These are phyloP conservation scores for Calocybe cyanea DNA, from an alignment of 768 basidiomycete genomes.

Conservation along the genomic window DNA sequence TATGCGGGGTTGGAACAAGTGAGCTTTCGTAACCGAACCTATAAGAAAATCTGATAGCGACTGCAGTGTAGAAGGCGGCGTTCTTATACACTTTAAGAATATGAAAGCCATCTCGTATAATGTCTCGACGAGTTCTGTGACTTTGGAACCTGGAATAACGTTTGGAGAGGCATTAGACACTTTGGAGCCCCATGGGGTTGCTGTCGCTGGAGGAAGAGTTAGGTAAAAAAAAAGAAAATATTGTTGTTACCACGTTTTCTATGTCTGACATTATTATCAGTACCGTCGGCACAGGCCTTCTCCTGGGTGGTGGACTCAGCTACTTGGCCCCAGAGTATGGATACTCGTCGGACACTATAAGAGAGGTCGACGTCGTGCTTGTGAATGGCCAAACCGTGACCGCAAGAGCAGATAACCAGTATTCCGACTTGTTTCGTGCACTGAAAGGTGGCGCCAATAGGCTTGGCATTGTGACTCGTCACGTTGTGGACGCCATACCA, in stretches of 20 bases:
- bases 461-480: constrained; percentile 42
- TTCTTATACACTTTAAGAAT: constrained; percentile 33
- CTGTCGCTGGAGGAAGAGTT: constrained; percentile 37
- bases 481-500: constrained; percentile 35
- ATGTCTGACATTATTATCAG: constrained; percentile 13
- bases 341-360: constrained; percentile 34
- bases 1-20: constrained; percentile 44
- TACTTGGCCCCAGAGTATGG: constrained; percentile 36
- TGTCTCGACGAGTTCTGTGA: constrained; percentile 30
- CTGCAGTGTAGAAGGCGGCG: constrained; percentile 31
- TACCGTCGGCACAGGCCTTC: constrained; percentile 39
- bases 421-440: constrained; percentile 40
- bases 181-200: constrained; percentile 36
- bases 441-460: constrained; percentile 44
- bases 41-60: neutral
- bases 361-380: constrained; percentile 39
- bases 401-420: constrained; percentile 35
- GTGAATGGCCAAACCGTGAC: constrained; percentile 37
- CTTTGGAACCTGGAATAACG: constrained; percentile 39
- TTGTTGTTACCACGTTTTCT: neutral
- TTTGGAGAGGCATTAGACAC: constrained; percentile 35
- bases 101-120: constrained; percentile 38
- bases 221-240: no score
- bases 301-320: constrained; percentile 40
- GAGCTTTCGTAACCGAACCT: constrained; percentile 7